Conservation (phyloP, 23 red algal genomes). For the Gracilaria vermiculophylla region DNA sequence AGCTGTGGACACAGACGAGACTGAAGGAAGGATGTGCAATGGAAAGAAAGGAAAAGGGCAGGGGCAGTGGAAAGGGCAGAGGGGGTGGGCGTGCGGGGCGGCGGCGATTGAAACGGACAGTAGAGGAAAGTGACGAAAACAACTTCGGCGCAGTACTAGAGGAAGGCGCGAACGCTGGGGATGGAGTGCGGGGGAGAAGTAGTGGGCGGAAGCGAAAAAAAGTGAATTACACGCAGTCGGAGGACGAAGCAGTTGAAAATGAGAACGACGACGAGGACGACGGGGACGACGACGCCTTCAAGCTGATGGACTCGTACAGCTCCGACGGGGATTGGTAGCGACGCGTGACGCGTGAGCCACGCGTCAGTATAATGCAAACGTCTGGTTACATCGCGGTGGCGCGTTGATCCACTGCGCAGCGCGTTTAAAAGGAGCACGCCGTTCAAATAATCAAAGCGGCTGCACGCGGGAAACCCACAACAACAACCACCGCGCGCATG, state of each 20-base stretch:
- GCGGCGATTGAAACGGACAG: background rate
- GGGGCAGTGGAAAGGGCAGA: too few species aligned
- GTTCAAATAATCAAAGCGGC: too few species aligned
- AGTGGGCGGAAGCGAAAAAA: constrained; percentile 3
- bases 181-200: background rate
- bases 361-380: too few species aligned
- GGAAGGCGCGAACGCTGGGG: background rate
- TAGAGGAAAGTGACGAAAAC: background rate
- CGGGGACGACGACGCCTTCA: background rate
- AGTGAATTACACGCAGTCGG: background rate
- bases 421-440: too few species aligned
- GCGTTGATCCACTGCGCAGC: too few species aligned
- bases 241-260: background rate
- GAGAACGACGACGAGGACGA: background rate
- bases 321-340: too few species aligned
- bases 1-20: background rate
- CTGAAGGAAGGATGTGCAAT: too few species aligned
- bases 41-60: too few species aligned
- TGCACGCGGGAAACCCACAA: too few species aligned
- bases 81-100: background rate
- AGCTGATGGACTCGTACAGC: background rate
- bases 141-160: background rate
- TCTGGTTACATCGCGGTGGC: too few species aligned
- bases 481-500: too few species aligned
- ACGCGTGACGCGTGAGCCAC: too few species aligned